Evolutionary conservation across 345 rosid species (phyloP).

Genomic region (Brassica napus): DNA sequence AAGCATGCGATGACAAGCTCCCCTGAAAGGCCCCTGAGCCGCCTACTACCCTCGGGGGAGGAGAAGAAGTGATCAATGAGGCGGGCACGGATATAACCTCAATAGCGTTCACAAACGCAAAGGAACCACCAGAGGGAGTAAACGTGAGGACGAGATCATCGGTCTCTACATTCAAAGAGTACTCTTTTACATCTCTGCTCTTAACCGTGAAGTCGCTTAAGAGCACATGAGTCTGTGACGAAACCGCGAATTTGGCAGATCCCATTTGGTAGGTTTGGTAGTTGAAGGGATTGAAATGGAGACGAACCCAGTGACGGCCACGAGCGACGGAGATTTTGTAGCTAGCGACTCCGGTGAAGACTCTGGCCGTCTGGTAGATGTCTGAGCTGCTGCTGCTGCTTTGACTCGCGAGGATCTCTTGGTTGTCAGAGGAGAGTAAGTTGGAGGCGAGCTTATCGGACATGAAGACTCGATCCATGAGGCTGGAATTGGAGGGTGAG

Average conservation of each 20-base stretch:
- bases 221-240: conserved; percentile 54
- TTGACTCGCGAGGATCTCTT: conserved; percentile 46
- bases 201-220: conserved; percentile 51
- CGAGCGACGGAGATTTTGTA: conserved; percentile 63
- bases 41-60: conserved; percentile 36
- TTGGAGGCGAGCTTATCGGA: conserved; percentile 67
- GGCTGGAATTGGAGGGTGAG: conserved; percentile 56
- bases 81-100: conserved; percentile 85
- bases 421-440: conserved; percentile 53
- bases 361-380: conserved; percentile 75
- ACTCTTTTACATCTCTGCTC: conserved; percentile 58
- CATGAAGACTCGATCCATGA: conserved; percentile 59
- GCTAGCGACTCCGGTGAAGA: conserved; percentile 57
- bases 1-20: conserved; percentile 54
- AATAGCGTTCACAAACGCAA: conserved; percentile 77
- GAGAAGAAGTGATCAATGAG: conserved; percentile 49
- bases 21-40: conserved; percentile 37
- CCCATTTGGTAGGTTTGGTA: conserved; percentile 56
- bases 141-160: conserved; percentile 58
- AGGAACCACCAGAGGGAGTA: conserved; percentile 57
- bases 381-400: conserved; percentile 9
- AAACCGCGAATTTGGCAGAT: conserved; percentile 59
- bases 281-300: conserved; percentile 74
- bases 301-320: conserved; percentile 95
- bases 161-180: conserved; percentile 60